These are phyloP conservation scores for Speleostelium caveatum DNA, from an alignment of 78 protist genomes.

Conservation along the genomic window DNA sequence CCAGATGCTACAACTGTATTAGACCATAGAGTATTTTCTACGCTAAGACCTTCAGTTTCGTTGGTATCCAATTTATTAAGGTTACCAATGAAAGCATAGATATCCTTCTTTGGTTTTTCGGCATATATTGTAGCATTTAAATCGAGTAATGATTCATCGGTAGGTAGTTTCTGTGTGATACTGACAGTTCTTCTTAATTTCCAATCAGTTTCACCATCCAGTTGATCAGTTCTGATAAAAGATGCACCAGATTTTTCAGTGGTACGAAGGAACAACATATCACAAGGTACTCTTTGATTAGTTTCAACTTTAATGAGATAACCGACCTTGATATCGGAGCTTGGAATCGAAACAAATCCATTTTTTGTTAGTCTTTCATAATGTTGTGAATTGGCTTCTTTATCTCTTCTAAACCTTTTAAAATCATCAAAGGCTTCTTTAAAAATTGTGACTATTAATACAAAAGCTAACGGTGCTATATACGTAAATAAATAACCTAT, in stretches of 20 bases:
- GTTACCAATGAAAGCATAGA: constrained; percentile 92
- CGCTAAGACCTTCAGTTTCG: constrained; percentile 89
- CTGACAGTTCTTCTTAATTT: constrained; percentile 87
- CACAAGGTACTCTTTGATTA: constrained; percentile 94
- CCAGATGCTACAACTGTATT: constrained; percentile 97
- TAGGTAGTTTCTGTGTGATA: constrained; percentile 75
- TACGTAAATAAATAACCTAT: constrained; percentile 96
- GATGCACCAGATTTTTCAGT: constrained; percentile 91
- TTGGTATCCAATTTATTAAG: constrained; percentile 16
- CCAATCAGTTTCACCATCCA: constrained; percentile 99
- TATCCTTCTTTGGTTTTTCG: constrained; percentile 91
- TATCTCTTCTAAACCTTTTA: constrained; percentile 90
- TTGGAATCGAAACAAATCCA: constrained; percentile 76
- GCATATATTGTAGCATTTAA: constrained; percentile 77
- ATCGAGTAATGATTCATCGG: constrained; percentile 56
- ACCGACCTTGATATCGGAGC: constrained; percentile 90
- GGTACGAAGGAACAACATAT: constrained; percentile 92
- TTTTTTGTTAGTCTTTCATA: constrained; percentile 78
- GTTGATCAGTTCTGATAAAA: constrained; percentile 96
- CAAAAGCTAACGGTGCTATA: constrained; percentile 96
- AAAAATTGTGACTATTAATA: constrained; percentile 87
- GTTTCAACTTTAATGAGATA: constrained; percentile 83
- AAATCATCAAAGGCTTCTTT: constrained; percentile 96
- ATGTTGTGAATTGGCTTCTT: constrained; percentile 89
- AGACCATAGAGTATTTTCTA: constrained; percentile 98